Conservation (phyloP, 1,139 yeast genomes). For the Eremothecium sinecaudum region DNA sequence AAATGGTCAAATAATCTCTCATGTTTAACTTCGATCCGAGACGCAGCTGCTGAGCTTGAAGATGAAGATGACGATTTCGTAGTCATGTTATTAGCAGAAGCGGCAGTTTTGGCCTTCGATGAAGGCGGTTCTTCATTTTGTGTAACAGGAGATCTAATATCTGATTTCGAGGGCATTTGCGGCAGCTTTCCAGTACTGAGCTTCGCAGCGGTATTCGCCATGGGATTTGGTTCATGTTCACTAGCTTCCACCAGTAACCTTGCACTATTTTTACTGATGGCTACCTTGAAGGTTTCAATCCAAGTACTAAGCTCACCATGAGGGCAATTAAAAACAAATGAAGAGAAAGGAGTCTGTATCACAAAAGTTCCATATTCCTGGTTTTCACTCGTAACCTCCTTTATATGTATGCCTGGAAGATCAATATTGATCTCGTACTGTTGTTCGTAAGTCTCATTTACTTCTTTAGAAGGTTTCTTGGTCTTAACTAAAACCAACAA, state of each 20-base stretch:
- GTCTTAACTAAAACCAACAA: constrained; percentile 23
- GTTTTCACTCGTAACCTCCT: constrained; percentile 17
- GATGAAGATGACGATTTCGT: no score
- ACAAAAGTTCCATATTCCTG: constrained; percentile 14
- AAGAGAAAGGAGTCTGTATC: constrained; percentile 26
- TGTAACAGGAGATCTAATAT: constrained; percentile 3
- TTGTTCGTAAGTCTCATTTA: constrained; percentile 16
- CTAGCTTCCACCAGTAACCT: constrained; percentile 8
- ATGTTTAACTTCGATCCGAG: constrained; percentile 12
- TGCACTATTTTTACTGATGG: constrained; percentile 20
- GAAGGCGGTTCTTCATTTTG: no score
- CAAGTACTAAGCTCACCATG: constrained; percentile 17
- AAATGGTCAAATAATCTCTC: constrained; percentile 30
- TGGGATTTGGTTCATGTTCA: constrained; percentile 9
- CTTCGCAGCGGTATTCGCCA: constrained; percentile 19
- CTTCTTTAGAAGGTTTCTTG: constrained; percentile 10
- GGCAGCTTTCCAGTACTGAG: constrained; percentile 9
- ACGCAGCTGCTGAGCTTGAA: constrained; percentile 6
- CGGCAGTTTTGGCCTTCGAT: neutral
- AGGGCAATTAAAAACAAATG: constrained; percentile 22
- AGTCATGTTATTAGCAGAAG: no score
- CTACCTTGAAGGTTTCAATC: constrained; percentile 20
- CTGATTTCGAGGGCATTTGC: constrained; percentile 4
- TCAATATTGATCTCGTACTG: constrained; percentile 23
- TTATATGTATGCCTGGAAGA: constrained; percentile 21